phyloP scores from a whole-genome alignment of 1,284 basidiomycete species.

The Neotropicomus parvogracilis region DNA sequence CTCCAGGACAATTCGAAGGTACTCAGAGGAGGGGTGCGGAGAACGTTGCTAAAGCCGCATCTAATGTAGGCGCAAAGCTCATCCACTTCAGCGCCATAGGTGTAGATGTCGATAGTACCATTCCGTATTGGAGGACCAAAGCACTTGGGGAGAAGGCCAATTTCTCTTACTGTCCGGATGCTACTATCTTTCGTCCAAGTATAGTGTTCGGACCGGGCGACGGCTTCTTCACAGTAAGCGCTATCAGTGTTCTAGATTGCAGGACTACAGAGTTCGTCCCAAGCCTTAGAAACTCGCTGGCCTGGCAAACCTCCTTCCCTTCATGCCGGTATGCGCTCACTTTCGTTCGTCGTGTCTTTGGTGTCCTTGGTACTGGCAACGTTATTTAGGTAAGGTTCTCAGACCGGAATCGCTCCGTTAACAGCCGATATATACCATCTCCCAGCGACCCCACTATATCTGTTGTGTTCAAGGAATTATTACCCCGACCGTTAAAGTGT shows the following conservation, averaged over 20 bases:
- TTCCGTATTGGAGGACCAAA: constrained; percentile 60
- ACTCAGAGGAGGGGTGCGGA: constrained; percentile 63
- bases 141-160: constrained; percentile 57
- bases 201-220: constrained; percentile 72
- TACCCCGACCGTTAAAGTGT: constrained; percentile 75
- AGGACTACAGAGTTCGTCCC: neutral
- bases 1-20: constrained; percentile 50
- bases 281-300: constrained; percentile 52
- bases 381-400: constrained; percentile 51
- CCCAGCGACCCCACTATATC: constrained; percentile 67
- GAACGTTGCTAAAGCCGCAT: constrained; percentile 54
- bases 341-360: constrained; percentile 65
- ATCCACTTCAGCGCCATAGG: constrained; percentile 64
- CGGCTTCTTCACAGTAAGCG: constrained; percentile 60
- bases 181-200: constrained; percentile 65
- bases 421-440: constrained; percentile 77
- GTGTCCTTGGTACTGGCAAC: constrained; percentile 56
- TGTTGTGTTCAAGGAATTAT: constrained; percentile 64
- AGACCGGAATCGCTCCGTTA: constrained; percentile 40
- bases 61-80: constrained; percentile 47
- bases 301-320: constrained; percentile 57
- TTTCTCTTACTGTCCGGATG: constrained; percentile 43
- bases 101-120: constrained; percentile 44
- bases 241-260: neutral
- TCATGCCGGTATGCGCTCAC: constrained; percentile 67